Conservation (phyloP, 305 asterid species). For the Fraxinus albicans region DNA sequence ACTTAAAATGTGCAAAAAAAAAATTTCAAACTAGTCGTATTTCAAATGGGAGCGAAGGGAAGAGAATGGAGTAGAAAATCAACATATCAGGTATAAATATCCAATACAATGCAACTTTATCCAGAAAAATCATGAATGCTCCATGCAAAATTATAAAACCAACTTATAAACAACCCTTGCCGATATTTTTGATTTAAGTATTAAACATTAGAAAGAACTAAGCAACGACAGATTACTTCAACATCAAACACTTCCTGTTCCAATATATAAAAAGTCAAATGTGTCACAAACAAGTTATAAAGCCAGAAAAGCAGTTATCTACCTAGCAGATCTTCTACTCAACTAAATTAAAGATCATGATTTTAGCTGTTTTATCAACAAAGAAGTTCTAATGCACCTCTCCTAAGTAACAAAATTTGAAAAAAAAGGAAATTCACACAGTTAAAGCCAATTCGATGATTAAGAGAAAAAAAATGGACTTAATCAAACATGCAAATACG, state of each 20-base stretch:
- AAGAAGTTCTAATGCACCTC: not conserved
- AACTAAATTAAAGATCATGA: not conserved
- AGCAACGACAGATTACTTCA: not conserved
- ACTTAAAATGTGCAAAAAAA: not conserved
- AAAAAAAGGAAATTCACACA: not conserved
- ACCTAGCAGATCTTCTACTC: not conserved
- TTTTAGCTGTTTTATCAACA: not conserved
- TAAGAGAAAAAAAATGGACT: not conserved
- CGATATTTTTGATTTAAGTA: not conserved
- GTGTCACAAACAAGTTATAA: not conserved
- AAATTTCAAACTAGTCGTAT: not conserved
- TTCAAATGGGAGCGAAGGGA: not conserved
- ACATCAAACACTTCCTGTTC: not conserved
- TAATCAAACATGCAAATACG: not conserved
- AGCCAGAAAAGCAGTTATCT: not conserved
- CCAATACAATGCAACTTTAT: too few species aligned
- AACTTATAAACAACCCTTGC: not conserved
- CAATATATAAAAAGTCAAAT: not conserved
- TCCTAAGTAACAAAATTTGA: not conserved
- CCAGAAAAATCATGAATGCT: not conserved
- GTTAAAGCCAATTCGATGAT: not conserved
- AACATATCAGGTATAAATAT: not conserved
- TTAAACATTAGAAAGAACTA: not conserved
- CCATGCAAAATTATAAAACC: not conserved
- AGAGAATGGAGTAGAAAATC: not conserved